Percentiles rank a stretch among this genome's conserved stretches.
phyloP scores from a whole-genome alignment of 768 basidiomycete species.

The Rhizopogon salebrosus region DNA sequence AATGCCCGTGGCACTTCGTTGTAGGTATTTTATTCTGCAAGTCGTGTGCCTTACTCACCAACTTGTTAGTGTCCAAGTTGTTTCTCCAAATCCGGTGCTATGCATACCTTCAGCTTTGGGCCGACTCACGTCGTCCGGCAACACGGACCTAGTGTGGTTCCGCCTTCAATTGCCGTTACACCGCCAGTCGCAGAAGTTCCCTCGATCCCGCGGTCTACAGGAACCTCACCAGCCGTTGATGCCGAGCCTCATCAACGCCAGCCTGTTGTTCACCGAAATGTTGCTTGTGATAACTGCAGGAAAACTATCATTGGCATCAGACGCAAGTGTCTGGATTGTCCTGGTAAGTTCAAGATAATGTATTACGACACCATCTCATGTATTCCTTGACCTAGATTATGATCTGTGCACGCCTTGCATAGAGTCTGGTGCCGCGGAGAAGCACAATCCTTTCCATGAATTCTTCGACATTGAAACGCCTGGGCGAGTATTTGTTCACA shows the following conservation, averaged over 20 bases:
- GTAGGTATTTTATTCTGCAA: slow-evolving; percentile 13
- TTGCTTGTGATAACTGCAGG: slow-evolving; percentile 66
- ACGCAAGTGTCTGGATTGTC: slow-evolving; percentile 79
- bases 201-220: not conserved
- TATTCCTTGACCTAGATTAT: slow-evolving; percentile 44
- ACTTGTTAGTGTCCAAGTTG: slow-evolving; percentile 19
- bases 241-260: not conserved
- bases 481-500: slow-evolving; percentile 61
- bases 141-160: not conserved
- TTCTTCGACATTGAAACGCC: slow-evolving; percentile 69
- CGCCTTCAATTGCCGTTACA: not conserved
- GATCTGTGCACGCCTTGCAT: slow-evolving; percentile 66
- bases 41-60: slow-evolving; percentile 5
- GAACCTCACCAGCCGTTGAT: not conserved
- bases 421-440: slow-evolving; percentile 38
- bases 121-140: slow-evolving; percentile 24
- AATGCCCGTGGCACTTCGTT: slow-evolving; percentile 26
- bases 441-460: slow-evolving; percentile 59
- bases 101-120: slow-evolving; percentile 27
- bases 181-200: not conserved
- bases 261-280: slow-evolving; percentile 42
- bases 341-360: slow-evolving; percentile 35
- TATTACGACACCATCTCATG: not conserved
- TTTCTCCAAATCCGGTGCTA: slow-evolving; percentile 21
- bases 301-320: slow-evolving; percentile 56